These are phyloP conservation scores for Theileria luwenshuni DNA, from an alignment of 169 alveolate genomes.

Conservation along the genomic window DNA sequence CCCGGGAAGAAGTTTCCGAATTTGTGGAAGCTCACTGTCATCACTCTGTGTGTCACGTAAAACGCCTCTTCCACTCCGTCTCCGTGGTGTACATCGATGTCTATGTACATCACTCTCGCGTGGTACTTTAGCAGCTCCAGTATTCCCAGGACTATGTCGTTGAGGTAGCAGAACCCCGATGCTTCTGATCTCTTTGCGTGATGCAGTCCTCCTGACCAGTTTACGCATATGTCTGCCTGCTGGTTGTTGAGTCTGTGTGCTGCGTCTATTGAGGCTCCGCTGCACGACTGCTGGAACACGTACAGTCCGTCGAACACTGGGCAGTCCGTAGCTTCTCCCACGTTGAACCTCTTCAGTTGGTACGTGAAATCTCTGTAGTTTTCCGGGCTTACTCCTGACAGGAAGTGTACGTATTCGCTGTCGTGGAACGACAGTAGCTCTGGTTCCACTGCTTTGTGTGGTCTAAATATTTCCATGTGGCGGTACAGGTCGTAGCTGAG, in stretches of 20 bases:
- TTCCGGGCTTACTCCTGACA: slow-evolving; percentile 82
- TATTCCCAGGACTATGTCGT: slow-evolving; percentile 97
- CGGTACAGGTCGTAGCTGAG: slow-evolving; percentile 93
- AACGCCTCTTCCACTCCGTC: slow-evolving; percentile 99
- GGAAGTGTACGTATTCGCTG: slow-evolving; percentile 90
- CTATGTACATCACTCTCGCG: slow-evolving; percentile 98
- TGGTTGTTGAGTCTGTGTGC: slow-evolving; percentile 91
- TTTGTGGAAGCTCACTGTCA: slow-evolving; percentile 98
- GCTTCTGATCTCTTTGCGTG: slow-evolving; percentile 97
- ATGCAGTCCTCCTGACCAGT: slow-evolving; percentile 99
- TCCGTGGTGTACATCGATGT: slow-evolving; percentile 98
- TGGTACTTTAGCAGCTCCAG: slow-evolving; percentile 95
- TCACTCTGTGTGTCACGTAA: slow-evolving; percentile 95
- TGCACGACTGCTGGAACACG: slow-evolving; percentile 95
- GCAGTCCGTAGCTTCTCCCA: slow-evolving; percentile 95
- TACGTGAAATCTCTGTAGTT: slow-evolving; percentile 82
- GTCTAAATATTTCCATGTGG: slow-evolving; percentile 94
- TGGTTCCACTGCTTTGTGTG: slow-evolving; percentile 94
- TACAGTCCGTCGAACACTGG: slow-evolving; percentile 97
- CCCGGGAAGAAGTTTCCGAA: slow-evolving; percentile 99
- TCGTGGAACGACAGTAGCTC: slow-evolving; percentile 95
- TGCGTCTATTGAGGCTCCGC: slow-evolving; percentile 97
- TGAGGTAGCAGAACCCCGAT: slow-evolving; percentile 98
- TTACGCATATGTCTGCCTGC: slow-evolving; percentile 93
- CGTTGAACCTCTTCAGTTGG: slow-evolving; percentile 89